These are phyloP conservation scores for Spergularia bocconei DNA, from an alignment of 148 eudicot genomes.

Conservation along the genomic window DNA sequence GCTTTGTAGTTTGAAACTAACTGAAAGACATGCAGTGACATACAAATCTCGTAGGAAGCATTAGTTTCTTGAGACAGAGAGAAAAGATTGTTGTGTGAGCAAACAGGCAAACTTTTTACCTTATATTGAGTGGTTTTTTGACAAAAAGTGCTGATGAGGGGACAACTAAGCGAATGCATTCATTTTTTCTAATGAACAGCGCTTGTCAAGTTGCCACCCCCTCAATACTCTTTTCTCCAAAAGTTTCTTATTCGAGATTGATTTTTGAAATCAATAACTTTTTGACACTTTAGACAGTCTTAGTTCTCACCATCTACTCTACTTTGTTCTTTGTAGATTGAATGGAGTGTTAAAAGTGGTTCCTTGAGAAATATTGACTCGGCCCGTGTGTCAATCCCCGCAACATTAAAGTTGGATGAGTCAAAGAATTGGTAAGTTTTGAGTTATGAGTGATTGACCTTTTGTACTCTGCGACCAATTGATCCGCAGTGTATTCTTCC, in stretches of 20 bases:
- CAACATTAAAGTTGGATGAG: slow-evolving; percentile 76
- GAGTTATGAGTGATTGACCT: not conserved
- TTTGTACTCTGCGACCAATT: not conserved
- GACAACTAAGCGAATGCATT: too few species aligned
- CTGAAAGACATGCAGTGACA: not conserved
- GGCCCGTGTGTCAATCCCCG: slow-evolving; percentile 85
- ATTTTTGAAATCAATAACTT: not conserved
- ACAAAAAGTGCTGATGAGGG: too few species aligned
- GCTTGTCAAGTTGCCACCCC: too few species aligned
- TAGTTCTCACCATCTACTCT: slow-evolving; percentile 6
- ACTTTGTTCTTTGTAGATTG: slow-evolving; percentile 44
- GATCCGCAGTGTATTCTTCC: not conserved
- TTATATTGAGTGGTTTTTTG: too few species aligned
- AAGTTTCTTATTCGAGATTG: not conserved
- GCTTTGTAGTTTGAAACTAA: not conserved
- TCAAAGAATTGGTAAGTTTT: slow-evolving; percentile 65
- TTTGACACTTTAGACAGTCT: not conserved
- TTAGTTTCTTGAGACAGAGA: not conserved
- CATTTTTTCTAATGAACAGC: too few species aligned
- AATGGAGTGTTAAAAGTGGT: slow-evolving; percentile 94
- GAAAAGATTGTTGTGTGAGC: not conserved
- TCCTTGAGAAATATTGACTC: slow-evolving; percentile 80
- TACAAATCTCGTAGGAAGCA: not conserved
- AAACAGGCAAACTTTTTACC: not conserved
- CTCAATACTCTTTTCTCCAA: not conserved